These are phyloP conservation scores for Leccinum ochraceum DNA, from an alignment of 768 basidiomycete species.

Conservation along the genomic window DNA sequence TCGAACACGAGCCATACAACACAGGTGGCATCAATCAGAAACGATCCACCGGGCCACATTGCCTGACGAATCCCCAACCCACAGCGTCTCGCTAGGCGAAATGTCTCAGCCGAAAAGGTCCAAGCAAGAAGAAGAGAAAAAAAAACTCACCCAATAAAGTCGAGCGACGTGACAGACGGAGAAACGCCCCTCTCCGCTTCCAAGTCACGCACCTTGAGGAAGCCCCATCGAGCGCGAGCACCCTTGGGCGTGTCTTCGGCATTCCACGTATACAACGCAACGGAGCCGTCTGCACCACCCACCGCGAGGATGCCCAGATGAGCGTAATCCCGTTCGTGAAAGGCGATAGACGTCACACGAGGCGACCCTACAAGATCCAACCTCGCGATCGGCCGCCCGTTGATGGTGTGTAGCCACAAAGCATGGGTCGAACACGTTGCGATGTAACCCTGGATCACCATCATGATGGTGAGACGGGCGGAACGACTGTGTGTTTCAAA, in stretches of 20 bases:
- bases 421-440: constrained; percentile 76
- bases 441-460: constrained; percentile 68
- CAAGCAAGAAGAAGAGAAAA: no score
- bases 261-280: constrained; percentile 83
- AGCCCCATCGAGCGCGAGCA: constrained; percentile 72
- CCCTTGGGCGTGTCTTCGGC: constrained; percentile 70
- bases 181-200: constrained; percentile 44
- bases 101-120: background rate
- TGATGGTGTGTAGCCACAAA: constrained; percentile 83
- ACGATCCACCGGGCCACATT: constrained; percentile 27
- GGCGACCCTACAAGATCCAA: constrained; percentile 58
- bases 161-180: constrained; percentile 69
- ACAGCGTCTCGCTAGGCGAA: constrained; percentile 22
- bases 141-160: constrained; percentile 70
- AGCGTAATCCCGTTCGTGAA: constrained; percentile 89
- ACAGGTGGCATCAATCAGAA: constrained; percentile 18
- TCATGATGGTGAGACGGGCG: constrained; percentile 4
- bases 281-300: constrained; percentile 72
- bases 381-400: constrained; percentile 76
- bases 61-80: constrained; percentile 28
- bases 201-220: constrained; percentile 68
- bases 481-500: constrained; percentile 1
- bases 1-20: background rate
- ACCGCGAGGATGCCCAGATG: constrained; percentile 77
- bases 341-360: constrained; percentile 73